These are phyloP conservation scores for Fusarium bulbicola DNA, from an alignment of 2,329 filamentous ascomycete species.

Conservation along the genomic window DNA sequence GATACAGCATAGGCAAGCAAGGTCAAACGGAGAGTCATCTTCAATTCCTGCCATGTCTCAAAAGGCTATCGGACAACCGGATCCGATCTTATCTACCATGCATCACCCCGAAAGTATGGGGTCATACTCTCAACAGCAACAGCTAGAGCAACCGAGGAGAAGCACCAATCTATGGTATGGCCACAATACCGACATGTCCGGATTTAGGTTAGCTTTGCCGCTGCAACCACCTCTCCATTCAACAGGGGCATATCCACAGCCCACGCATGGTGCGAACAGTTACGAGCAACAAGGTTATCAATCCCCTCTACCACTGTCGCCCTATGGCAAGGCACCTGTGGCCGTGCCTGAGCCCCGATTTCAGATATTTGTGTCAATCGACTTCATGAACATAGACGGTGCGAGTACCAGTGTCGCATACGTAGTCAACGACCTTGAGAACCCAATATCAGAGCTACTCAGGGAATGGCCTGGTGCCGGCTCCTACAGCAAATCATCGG, in stretches of 20 bases:
- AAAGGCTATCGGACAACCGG: fast-evolving
- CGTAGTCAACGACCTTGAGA: not conserved
- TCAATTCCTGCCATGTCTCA: fast-evolving
- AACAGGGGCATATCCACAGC: not conserved
- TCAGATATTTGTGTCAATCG: not conserved
- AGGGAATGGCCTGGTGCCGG: not conserved
- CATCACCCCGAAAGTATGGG: not conserved
- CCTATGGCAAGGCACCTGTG: not conserved
- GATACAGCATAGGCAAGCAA: fast-evolving
- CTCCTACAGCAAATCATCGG: not conserved
- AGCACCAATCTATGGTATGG: not conserved
- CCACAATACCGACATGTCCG: not conserved
- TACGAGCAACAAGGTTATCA: not conserved
- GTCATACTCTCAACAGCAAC: not conserved
- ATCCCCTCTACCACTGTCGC: not conserved
- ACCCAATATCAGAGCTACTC: not conserved
- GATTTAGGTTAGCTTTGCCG: not conserved
- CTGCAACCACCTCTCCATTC: not conserved
- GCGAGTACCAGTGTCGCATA: not conserved
- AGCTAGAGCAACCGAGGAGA: fast-evolving
- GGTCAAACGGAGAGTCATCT: fast-evolving
- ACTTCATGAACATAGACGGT: not conserved
- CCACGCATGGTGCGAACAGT: not conserved
- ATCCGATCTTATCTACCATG: not conserved
- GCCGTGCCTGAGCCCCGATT: fast-evolving